Percentiles rank a stretch among this genome's conserved stretches.
Evolutionary conservation across 768 basidiomycete species (phyloP).

Genomic region (Pulveroboletus sp.): DNA sequence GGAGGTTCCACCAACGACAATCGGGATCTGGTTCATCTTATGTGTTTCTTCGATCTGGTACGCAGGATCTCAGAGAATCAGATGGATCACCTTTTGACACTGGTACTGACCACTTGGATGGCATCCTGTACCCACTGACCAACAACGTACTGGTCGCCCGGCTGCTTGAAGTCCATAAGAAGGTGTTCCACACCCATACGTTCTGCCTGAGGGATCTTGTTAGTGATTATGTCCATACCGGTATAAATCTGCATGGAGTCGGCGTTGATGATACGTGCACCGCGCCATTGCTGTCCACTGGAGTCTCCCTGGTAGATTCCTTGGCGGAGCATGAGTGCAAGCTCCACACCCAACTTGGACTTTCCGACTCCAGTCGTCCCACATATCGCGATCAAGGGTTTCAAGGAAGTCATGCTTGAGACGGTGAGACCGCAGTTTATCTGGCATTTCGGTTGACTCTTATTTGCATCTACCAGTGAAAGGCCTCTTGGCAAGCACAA

Average conservation of each 20-base stretch:
- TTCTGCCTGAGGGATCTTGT: slow-evolving; percentile 82
- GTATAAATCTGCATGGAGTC: slow-evolving; percentile 97
- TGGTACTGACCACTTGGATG: slow-evolving; percentile 58
- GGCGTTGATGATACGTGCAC: slow-evolving; percentile 85
- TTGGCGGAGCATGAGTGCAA: slow-evolving; percentile 62
- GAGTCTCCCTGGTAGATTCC: slow-evolving; percentile 11
- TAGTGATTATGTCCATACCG: slow-evolving; percentile 91
- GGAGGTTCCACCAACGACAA: slow-evolving; percentile 92
- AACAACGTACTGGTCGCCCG: slow-evolving; percentile 84
- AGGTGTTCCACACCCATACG: slow-evolving; percentile 82
- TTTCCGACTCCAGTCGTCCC: slow-evolving; percentile 98
- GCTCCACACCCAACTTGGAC: slow-evolving; percentile 85
- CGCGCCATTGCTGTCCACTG: slow-evolving; percentile 43
- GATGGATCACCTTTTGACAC: background rate
- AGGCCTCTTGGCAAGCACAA: too few species aligned
- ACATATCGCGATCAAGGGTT: slow-evolving; percentile 79
- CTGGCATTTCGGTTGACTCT: background rate
- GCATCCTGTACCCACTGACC: slow-evolving; percentile 89
- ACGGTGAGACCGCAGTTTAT: background rate
- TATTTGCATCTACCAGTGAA: background rate
- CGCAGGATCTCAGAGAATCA: background rate
- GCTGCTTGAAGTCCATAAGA: slow-evolving; percentile 83
- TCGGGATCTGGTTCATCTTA: slow-evolving; percentile 61
- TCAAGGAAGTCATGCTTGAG: slow-evolving; percentile 33
- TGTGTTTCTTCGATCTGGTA: slow-evolving; percentile 76